These are phyloP conservation scores for Tetramitus jugosus DNA, from an alignment of 208 protist genomes.

Conservation along the genomic window DNA sequence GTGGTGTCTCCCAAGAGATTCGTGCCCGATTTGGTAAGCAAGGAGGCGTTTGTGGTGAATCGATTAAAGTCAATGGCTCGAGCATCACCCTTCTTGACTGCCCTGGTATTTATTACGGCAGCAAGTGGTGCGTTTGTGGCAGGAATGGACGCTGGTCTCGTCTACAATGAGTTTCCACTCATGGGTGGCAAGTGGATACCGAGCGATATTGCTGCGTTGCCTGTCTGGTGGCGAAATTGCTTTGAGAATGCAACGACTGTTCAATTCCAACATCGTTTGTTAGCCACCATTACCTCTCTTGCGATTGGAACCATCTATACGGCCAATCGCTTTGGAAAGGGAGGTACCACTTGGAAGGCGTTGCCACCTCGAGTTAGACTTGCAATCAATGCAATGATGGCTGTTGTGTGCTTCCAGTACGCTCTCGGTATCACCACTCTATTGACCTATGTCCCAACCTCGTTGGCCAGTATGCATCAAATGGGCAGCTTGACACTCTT, in stretches of 20 bases:
- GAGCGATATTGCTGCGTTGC: neutral
- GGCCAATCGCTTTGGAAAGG: neutral
- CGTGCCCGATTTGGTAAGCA: too few species aligned
- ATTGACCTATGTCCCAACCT: constrained; percentile 5
- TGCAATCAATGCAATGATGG: neutral
- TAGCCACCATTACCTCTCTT: neutral
- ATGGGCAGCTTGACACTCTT: constrained; percentile 9
- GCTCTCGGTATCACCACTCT: constrained; percentile 12
- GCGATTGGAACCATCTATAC: neutral
- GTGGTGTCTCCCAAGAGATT: constrained; percentile 27
- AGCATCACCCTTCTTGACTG: neutral
- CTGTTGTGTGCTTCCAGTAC: neutral
- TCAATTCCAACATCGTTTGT: constrained; percentile 11
- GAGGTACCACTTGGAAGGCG: neutral
- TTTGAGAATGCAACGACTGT: constrained; percentile 19
- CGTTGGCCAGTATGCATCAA: neutral
- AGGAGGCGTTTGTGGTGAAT: too few species aligned
- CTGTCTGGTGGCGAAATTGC: neutral
- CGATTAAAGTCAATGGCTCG: neutral
- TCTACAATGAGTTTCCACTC: constrained; percentile 62
- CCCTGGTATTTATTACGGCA: constrained; percentile 51
- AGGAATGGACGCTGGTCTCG: constrained; percentile 66
- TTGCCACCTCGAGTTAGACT: neutral
- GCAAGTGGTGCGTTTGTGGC: constrained; percentile 76
- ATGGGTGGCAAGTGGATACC: constrained; percentile 10